phyloP scores from a whole-genome alignment of 345 rosid genomes.

The Trapa bicornis region DNA sequence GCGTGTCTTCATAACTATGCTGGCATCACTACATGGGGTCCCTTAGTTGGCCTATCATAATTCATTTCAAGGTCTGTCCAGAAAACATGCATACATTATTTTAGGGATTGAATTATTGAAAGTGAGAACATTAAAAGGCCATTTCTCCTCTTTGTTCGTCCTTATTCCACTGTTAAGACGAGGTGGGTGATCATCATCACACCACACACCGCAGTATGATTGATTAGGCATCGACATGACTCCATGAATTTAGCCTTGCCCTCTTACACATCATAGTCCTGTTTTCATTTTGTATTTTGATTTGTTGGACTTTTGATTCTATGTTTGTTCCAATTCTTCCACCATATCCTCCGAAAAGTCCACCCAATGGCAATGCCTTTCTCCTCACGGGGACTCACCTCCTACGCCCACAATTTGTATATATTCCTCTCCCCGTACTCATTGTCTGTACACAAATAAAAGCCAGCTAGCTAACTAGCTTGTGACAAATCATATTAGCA shows the following conservation, averaged over 20 bases:
- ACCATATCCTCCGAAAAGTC: background rate
- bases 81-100: background rate
- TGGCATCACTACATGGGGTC: background rate
- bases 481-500: background rate
- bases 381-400: background rate
- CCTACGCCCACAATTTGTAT: background rate
- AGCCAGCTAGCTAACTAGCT: background rate
- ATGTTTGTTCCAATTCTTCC: background rate
- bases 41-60: background rate
- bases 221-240: background rate
- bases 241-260: background rate
- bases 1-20: background rate
- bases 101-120: background rate
- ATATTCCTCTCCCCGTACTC: background rate
- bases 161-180: background rate
- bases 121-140: background rate
- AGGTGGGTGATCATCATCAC: background rate
- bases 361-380: background rate
- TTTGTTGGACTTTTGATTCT: background rate
- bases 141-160: background rate
- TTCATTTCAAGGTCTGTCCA: background rate
- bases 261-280: background rate
- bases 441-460: background rate
- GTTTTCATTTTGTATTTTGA: background rate
- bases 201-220: background rate